These are phyloP conservation scores for Cercospora brassicicola DNA, from an alignment of 2,329 filamentous ascomycete genomes.

Conservation along the genomic window DNA sequence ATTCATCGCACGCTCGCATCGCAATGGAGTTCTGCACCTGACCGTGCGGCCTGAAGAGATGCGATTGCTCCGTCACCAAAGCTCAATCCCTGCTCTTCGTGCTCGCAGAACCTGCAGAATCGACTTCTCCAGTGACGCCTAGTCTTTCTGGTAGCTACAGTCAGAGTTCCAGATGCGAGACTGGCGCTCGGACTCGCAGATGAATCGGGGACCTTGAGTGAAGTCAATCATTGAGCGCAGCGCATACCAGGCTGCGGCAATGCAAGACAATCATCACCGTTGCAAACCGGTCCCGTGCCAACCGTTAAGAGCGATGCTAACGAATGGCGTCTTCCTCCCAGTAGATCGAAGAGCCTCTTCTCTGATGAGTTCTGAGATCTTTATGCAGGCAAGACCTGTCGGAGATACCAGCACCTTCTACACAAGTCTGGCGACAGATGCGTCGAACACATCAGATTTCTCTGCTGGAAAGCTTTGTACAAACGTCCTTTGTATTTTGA, in stretches of 20 bases:
- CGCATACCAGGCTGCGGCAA: not conserved
- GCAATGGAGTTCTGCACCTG: not conserved
- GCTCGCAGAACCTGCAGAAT: not conserved
- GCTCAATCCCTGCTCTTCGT: not conserved
- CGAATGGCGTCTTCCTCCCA: not conserved
- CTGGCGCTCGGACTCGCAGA: not conserved
- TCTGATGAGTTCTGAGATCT: not conserved
- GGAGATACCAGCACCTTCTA: not conserved
- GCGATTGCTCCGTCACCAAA: not conserved
- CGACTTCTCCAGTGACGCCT: not conserved
- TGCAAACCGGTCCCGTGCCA: not conserved
- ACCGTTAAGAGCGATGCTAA: not conserved
- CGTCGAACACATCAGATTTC: not conserved
- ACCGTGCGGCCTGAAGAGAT: not conserved
- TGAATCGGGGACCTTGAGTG: not conserved
- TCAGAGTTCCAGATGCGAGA: not conserved
- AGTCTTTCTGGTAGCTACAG: not conserved
- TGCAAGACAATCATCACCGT: not conserved
- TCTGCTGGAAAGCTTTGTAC: not conserved
- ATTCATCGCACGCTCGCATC: not conserved
- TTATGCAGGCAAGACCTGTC: not conserved
- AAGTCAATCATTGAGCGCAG: not conserved
- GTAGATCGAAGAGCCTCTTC: not conserved
- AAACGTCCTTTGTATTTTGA: not conserved
- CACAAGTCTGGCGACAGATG: not conserved